Conservation (phyloP, 129 eudicot genomes). For the Deinandra increscens region DNA sequence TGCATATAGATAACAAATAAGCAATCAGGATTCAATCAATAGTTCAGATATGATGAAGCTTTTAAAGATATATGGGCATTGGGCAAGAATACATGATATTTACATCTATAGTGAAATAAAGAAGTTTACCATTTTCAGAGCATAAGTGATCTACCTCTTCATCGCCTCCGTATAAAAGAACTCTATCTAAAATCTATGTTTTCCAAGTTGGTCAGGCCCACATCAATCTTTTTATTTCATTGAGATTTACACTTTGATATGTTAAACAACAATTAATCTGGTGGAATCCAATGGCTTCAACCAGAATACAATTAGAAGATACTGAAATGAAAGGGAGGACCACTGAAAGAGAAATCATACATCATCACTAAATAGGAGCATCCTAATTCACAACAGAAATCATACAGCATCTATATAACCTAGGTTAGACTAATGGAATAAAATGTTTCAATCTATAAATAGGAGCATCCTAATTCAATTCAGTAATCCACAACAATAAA, state of each 20-base stretch:
- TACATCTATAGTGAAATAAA: background rate
- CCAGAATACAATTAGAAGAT: conserved; percentile 59
- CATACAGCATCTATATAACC: no score
- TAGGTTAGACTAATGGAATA: no score
- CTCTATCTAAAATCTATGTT: conserved; percentile 67
- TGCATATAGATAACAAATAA: conserved; percentile 6
- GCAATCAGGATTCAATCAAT: conserved; percentile 25
- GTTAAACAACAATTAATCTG: conserved; percentile 25
- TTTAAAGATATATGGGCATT: conserved; percentile 15
- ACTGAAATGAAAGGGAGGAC: conserved; percentile 79
- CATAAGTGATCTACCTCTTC: conserved; percentile 85
- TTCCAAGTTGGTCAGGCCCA: conserved; percentile 76
- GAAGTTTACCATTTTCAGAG: conserved; percentile 62
- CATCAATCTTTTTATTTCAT: conserved; percentile 35
- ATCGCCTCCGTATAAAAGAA: conserved; percentile 85
- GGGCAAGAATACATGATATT: conserved; percentile 10
- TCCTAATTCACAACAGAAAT: no score
- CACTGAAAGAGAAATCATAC: conserved; percentile 66
- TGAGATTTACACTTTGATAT: conserved; percentile 41
- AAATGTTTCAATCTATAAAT: no score
- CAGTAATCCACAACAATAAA: no score
- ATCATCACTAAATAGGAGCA: conserved; percentile 64
- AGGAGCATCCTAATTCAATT: no score
- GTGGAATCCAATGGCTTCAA: conserved; percentile 69
- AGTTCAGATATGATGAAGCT: conserved; percentile 3